Evolutionary conservation across 2,329 filamentous ascomycete species (phyloP).

Genomic region (Fusarium tuaranense): DNA sequence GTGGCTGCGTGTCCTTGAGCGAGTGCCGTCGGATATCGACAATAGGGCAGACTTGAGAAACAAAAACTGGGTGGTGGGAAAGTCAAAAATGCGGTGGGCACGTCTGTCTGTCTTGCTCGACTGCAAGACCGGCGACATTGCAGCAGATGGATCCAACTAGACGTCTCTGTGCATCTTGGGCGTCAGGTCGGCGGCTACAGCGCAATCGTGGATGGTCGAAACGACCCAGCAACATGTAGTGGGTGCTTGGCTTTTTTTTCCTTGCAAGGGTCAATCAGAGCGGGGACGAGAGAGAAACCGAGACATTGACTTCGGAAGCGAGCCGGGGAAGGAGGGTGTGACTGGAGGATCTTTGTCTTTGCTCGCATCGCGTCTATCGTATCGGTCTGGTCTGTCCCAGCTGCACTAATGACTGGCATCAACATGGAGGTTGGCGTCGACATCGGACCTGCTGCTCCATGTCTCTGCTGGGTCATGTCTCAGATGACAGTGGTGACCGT

Average conservation of each 20-base stretch:
- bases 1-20: neutral
- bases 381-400: slow-evolving; percentile 2
- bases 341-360: slow-evolving; percentile 2
- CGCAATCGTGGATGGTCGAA: slow-evolving; percentile 36
- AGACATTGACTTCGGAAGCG: slow-evolving; percentile 7
- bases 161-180: slow-evolving; percentile 22
- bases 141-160: slow-evolving; percentile 22
- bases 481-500: neutral
- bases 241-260: slow-evolving; percentile 14
- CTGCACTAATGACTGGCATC: slow-evolving; percentile 23
- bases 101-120: neutral
- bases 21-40: neutral
- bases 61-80: slow-evolving; percentile 4
- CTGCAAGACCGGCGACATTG: slow-evolving; percentile 11
- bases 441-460: slow-evolving; percentile 8
- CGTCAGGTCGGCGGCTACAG: slow-evolving; percentile 40
- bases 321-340: slow-evolving; percentile 1
- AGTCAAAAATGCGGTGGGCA: slow-evolving; percentile 20
- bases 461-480: neutral
- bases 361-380: slow-evolving; percentile 19
- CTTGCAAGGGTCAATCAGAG: slow-evolving; percentile 26
- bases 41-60: neutral
- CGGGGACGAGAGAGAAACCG: slow-evolving; percentile 11
- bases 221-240: slow-evolving; percentile 8
- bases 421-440: neutral